Conservation (phyloP, 345 rosid species). For the Corchorus capsularis region DNA sequence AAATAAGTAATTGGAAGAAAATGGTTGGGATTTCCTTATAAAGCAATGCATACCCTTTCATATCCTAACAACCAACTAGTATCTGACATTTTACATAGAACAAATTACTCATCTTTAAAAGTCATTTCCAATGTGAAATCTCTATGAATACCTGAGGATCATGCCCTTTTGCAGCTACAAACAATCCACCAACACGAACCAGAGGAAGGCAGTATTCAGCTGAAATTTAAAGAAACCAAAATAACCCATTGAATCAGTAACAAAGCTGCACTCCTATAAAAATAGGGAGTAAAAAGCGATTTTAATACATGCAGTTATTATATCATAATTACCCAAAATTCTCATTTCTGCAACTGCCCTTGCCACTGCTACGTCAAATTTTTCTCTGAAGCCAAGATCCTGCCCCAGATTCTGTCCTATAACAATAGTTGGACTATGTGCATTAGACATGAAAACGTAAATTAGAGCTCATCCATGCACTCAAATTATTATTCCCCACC, state of each 20-base stretch:
- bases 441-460: constrained; percentile 12
- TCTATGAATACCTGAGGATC: constrained; percentile 66
- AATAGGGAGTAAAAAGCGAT: neutral
- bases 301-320: neutral
- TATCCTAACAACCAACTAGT: neutral
- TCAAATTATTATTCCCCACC: neutral
- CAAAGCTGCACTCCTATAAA: constrained; percentile 13
- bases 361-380: constrained; percentile 87
- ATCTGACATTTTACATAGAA: neutral
- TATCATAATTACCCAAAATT: constrained; percentile 58
- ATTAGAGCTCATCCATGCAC: neutral
- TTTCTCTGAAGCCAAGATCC: constrained; percentile 60
- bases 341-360: constrained; percentile 99
- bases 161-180: constrained; percentile 96
- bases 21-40: neutral
- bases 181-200: constrained; percentile 91
- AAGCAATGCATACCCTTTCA: neutral
- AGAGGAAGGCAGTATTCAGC: constrained; percentile 96
- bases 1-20: neutral
- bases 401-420: constrained; percentile 77
- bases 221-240: constrained; percentile 36
- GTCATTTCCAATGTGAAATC: constrained; percentile 16
- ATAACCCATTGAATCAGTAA: constrained; percentile 16
- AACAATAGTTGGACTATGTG: constrained; percentile 23
- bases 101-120: neutral